Conservation (phyloP, 192 early-diverging fungal genomes). For the Coemansia sp. region DNA sequence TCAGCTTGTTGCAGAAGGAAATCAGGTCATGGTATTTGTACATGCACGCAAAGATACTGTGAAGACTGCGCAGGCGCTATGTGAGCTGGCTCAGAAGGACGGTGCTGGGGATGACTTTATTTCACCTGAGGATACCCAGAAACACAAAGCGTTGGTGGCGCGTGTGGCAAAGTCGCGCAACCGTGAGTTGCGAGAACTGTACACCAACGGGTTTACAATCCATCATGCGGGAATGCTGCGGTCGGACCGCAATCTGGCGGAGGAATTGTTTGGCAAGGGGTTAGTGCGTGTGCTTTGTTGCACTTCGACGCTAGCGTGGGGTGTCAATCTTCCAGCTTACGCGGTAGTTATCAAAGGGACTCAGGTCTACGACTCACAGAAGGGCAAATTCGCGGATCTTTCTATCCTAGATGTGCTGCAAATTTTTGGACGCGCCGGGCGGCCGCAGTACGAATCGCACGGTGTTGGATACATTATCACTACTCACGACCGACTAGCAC, state of each 20-base stretch:
- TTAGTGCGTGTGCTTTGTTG: conserved; percentile 82
- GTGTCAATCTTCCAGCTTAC: conserved; percentile 97
- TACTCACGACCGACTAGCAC: conserved; percentile 85
- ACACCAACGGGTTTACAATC: conserved; percentile 80
- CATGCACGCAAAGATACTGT: conserved; percentile 98
- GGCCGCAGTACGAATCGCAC: conserved; percentile 86
- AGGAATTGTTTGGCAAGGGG: conserved; percentile 88
- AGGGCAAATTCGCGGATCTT: conserved; percentile 91
- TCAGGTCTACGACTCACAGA: conserved; percentile 90
- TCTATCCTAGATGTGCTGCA: conserved; percentile 98
- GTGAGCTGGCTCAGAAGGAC: conserved; percentile 68
- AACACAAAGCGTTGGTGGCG: conserved; percentile 53
- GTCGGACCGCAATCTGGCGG: conserved; percentile 79
- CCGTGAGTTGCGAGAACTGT: conserved; percentile 86
- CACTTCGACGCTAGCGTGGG: conserved; percentile 99
- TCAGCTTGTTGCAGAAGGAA: conserved; percentile 71
- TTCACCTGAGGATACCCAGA: conserved; percentile 34
- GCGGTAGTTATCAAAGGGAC: conserved; percentile 99
- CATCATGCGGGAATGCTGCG: conserved; percentile 98
- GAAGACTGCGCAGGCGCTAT: conserved; percentile 82
- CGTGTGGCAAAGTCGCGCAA: conserved; percentile 76
- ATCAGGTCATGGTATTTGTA: conserved; percentile 99
- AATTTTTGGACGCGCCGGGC: conserved; percentile 98
- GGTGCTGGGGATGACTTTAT: conserved; percentile 51
- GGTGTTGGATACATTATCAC: conserved; percentile 96